These are phyloP conservation scores for Russula vinacea DNA, from an alignment of 768 basidiomycete genomes.

Conservation along the genomic window DNA sequence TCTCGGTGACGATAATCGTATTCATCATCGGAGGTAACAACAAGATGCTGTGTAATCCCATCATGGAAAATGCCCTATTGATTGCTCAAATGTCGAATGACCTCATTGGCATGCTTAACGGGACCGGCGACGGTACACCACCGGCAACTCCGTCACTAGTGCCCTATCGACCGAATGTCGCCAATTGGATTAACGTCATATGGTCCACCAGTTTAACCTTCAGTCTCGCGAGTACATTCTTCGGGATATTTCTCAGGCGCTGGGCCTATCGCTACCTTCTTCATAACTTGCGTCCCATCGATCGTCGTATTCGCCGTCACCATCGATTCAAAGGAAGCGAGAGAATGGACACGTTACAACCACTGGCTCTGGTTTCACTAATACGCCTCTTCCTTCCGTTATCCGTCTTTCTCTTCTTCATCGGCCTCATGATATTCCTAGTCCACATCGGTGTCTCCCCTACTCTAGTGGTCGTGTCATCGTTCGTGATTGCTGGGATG, in stretches of 20 bases:
- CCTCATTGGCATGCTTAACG: constrained; percentile 1
- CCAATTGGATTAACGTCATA: not conserved
- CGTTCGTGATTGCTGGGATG: not conserved
- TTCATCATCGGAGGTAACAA: constrained; percentile 3
- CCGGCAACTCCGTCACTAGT: not conserved
- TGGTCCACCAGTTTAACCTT: not conserved
- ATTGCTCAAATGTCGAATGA: not conserved
- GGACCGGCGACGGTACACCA: not conserved
- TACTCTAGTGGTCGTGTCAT: not conserved
- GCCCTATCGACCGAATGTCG: not conserved
- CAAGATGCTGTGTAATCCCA: constrained; percentile 6
- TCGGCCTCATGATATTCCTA: constrained; percentile 1
- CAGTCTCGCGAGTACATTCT: not conserved
- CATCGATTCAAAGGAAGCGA: not conserved
- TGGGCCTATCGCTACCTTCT: constrained; percentile 6
- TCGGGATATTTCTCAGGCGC: not conserved
- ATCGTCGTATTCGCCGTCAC: not conserved
- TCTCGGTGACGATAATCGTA: not conserved
- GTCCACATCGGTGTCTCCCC: not conserved
- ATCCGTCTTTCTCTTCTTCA: constrained; percentile 2
- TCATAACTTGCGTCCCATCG: not conserved
- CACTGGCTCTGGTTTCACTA: not conserved
- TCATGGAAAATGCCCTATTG: not conserved
- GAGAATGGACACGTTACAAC: not conserved
- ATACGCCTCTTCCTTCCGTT: not conserved